Evolutionary conservation across 441 rosid species (phyloP).

Genomic region (Adansonia rubrostipa): DNA sequence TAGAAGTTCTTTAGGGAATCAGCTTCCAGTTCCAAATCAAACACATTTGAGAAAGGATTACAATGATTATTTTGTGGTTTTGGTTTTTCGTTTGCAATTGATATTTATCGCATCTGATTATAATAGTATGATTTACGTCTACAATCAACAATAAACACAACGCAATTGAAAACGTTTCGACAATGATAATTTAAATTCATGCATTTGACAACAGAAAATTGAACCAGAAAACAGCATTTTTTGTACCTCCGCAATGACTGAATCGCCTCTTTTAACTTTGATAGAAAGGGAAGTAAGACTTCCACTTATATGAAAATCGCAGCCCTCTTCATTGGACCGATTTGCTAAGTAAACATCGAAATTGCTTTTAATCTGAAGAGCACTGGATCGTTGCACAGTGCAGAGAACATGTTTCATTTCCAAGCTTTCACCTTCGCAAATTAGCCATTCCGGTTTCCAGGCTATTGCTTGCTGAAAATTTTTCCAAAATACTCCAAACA

Average conservation of each 20-base stretch:
- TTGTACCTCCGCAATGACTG: conserved; percentile 69
- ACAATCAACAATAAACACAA: no score
- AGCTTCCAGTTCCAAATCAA: no score
- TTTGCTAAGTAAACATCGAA: conserved; percentile 55
- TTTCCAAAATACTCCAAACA: neutral
- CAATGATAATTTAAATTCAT: no score
- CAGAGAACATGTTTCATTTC: conserved; percentile 40
- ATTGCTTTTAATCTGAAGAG: conserved; percentile 58
- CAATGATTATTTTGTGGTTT: no score
- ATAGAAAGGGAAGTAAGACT: conserved; percentile 58
- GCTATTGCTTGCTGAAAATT: conserved; percentile 15
- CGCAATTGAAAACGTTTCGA: no score
- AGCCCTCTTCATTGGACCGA: conserved; percentile 31
- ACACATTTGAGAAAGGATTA: no score
- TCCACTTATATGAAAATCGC: conserved; percentile 61
- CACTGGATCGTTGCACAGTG: conserved; percentile 50
- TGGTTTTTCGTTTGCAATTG: no score
- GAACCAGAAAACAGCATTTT: neutral
- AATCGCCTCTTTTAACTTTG: conserved; percentile 54
- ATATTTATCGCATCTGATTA: no score
- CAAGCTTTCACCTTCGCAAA: conserved; percentile 55
- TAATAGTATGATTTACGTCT: no score
- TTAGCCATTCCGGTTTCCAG: conserved; percentile 49
- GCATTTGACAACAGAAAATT: neutral
- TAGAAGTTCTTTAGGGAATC: no score